Percentiles rank a stretch among this genome's conserved stretches.
Conservation (phyloP, 2,329 filamentous ascomycete species). For the Nemania sp. region DNA sequence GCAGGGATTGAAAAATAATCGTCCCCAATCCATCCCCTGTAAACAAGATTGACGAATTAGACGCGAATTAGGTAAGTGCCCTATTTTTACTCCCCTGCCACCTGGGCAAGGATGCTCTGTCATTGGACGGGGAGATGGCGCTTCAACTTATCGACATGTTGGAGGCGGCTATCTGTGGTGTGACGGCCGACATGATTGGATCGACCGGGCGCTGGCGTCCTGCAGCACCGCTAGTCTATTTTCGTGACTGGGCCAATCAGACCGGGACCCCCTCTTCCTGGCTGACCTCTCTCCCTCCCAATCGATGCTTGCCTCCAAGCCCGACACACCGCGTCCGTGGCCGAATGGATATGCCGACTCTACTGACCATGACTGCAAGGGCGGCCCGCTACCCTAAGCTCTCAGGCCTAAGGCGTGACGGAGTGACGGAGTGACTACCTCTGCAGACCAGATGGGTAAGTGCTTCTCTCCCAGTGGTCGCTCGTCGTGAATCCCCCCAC, state of each 20-base stretch:
- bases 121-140: not conserved
- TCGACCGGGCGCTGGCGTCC: constrained; percentile 20
- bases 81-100: no score
- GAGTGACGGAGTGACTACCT: constrained; percentile 7
- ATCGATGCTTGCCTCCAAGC: constrained; percentile 6
- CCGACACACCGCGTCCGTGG: constrained; percentile 11
- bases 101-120: no score
- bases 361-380: not conserved
- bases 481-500: constrained; percentile 32
- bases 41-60: no score
- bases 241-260: constrained; percentile 36
- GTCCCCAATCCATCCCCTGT: no score
- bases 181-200: constrained; percentile 38
- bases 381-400: constrained; percentile 19
- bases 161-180: constrained; percentile 31
- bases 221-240: constrained; percentile 35
- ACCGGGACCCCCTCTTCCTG: constrained; percentile 9
- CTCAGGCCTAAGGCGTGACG: no score
- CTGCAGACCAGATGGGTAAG: constrained; percentile 17
- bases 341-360: constrained; percentile 12
- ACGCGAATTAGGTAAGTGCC: no score
- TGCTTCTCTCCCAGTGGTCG: constrained; percentile 31
- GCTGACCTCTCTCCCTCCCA: constrained; percentile 18
- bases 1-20: no score
- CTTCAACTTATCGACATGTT: not conserved